phyloP scores from a whole-genome alignment of 148 eudicot species.

The Vaccinium vitisidaea region DNA sequence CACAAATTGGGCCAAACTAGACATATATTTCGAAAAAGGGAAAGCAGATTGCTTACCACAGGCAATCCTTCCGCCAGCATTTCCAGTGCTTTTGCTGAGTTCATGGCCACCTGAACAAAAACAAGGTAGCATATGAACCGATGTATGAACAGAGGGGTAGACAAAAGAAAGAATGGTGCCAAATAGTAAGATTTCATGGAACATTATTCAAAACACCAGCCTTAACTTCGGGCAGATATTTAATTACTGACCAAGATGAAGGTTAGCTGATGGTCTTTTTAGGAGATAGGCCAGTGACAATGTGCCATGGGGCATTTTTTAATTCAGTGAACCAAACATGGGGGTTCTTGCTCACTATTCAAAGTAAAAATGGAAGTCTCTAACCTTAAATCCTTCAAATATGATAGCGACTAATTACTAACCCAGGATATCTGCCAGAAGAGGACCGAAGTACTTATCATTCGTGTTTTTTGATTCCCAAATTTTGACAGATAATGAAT shows the following conservation, averaged over 20 bases:
- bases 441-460: background rate
- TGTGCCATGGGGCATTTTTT: background rate
- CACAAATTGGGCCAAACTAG: background rate
- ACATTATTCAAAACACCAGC: background rate
- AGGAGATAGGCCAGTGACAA: background rate
- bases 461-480: background rate
- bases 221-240: background rate
- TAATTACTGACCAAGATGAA: background rate
- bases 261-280: background rate
- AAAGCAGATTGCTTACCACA: constrained; percentile 49
- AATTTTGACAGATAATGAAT: no score
- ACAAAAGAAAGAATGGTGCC: background rate
- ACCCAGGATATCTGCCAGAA: background rate
- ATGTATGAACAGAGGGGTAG: background rate
- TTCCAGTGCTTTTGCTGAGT: constrained; percentile 75
- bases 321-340: no score
- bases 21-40: background rate
- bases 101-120: constrained; percentile 63
- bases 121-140: background rate
- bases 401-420: background rate
- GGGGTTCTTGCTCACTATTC: background rate
- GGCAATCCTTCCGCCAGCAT: constrained; percentile 80
- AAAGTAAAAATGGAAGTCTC: background rate
- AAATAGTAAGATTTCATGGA: background rate
- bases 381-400: background rate